Evolutionary conservation across 192 early-diverging fungal species (phyloP), one percentile per base, ranked within the genome.

Genomic region (Diversispora eburnea): DNA sequence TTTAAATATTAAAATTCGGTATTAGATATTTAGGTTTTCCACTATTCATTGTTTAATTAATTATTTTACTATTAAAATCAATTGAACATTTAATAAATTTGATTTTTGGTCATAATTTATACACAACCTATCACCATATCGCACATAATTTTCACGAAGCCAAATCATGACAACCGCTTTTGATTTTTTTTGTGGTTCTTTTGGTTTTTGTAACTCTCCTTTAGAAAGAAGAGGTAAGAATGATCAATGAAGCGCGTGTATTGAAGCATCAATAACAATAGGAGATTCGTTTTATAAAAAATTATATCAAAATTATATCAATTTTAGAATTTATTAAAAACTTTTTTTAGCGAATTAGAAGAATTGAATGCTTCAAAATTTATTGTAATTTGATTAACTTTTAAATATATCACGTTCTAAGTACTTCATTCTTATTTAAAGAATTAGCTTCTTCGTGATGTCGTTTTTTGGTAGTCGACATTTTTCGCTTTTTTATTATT

Each of bases 131-230:
- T 84, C 85, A 7, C 85, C 46, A 75, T 87, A 98, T n/a, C 84
- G 75, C 39, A 84, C 76, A 77, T 93, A 92, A 63, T 94, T 90
- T 39, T 89, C 88, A 4, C 90, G 85, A 15, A 95, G 82, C 94
- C 93, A 95, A 4, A 82, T 73, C 1, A 83, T 81, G 41, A 95
- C 86, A 43, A 91, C 86, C 10, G 77, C 78, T 70, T 81, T 80
- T n/a, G 85, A 65, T 9, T 85, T 79, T 13, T 83, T 77, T 33
- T 75, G 70, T 13, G 67, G 77, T 60, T 56, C 77, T 76, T 9
- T 85, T 85, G 79, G 76, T 45, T 67, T 76, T 69, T 80, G 77
- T 6, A 85, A 69, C 8, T 87, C 84, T 39, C 83, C 82, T 15
- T 78, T 78, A n/a, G 75, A 76, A 9, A 84, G 74, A 49, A 85